A percentile compares a stretch with the other conserved stretches of the same genome.
Evolutionary conservation across 2,329 filamentous ascomycete genomes (phyloP).

Genomic region (Huntiella bhutanensis): DNA sequence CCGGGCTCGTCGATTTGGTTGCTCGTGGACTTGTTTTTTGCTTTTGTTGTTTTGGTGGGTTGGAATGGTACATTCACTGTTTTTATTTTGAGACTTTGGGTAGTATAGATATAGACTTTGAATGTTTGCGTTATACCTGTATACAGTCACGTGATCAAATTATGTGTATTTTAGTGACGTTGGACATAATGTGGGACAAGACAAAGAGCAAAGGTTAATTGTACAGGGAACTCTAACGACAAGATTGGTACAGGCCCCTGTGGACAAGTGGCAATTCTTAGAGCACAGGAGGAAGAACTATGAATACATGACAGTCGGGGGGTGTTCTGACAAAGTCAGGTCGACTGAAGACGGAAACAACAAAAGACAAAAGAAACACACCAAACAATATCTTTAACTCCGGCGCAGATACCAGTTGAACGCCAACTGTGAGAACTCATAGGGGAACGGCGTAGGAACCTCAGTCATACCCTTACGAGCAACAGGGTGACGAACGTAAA

Average conservation of each 20-base stretch:
- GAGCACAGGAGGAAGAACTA: not conserved
- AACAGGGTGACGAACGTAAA: conserved; percentile 87
- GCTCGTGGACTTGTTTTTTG: too few relatives aligned
- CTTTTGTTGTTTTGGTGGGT: too few relatives aligned
- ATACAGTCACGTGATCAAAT: not conserved
- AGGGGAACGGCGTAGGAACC: conserved; percentile 64
- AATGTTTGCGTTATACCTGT: too few relatives aligned
- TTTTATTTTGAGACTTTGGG: too few relatives aligned
- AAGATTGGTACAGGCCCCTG: too few relatives aligned
- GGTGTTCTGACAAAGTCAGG: too few relatives aligned
- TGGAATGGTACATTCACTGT: too few relatives aligned
- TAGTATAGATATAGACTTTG: too few relatives aligned
- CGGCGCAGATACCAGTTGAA: conserved; percentile 89
- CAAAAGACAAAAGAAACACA: conserved; percentile 1
- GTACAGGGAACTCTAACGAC: not conserved
- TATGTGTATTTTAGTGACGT: too few relatives aligned
- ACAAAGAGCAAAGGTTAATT: conserved; percentile 1
- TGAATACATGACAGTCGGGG: conserved; percentile 1
- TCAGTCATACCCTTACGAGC: conserved; percentile 64
- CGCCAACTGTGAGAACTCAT: conserved; percentile 55
- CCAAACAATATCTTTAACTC: conserved; percentile 30
- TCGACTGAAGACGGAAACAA: not conserved
- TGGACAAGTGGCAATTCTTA: too few relatives aligned
- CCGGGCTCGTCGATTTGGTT: too few relatives aligned
- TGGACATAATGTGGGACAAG: not conserved